Conservation (phyloP, 2,329 filamentous ascomycete genomes). For the Phialocephala subalpina region DNA sequence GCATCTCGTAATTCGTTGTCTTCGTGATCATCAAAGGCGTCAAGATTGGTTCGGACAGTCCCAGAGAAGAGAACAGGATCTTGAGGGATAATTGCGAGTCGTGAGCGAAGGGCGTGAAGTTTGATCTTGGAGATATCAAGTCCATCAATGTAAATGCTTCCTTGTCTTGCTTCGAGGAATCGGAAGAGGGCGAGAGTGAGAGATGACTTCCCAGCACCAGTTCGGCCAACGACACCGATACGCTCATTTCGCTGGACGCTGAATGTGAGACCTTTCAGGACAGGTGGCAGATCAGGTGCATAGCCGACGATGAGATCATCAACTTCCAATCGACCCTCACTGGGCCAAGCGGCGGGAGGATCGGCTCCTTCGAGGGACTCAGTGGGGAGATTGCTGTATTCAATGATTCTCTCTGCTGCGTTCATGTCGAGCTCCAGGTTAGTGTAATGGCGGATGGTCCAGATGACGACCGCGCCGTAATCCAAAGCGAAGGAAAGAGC, state of each 20-base stretch:
- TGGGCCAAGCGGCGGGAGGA: conserved; percentile 78
- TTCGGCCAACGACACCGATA: conserved; percentile 80
- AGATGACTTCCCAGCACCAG: conserved; percentile 80
- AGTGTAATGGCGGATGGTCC: conserved; percentile 72
- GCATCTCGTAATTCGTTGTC: conserved; percentile 75
- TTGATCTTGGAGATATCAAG: conserved; percentile 77
- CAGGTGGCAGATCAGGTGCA: conserved; percentile 73
- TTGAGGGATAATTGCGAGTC: conserved; percentile 83
- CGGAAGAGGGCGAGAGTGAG: conserved; percentile 80
- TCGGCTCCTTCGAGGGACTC: conserved; percentile 69
- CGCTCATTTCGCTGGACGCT: conserved; percentile 71
- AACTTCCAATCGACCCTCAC: conserved; percentile 77
- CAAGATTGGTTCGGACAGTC: conserved; percentile 78
- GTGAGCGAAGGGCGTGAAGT: conserved; percentile 74
- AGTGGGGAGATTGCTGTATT: conserved; percentile 74
- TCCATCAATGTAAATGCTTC: conserved; percentile 75
- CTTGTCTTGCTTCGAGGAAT: conserved; percentile 74
- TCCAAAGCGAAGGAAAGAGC: conserved; percentile 77
- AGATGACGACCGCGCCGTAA: conserved; percentile 70
- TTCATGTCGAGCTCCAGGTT: conserved; percentile 83
- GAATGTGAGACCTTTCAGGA: conserved; percentile 75
- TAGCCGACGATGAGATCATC: conserved; percentile 76
- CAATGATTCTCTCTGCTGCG: conserved; percentile 76
- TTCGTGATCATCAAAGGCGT: conserved; percentile 75
- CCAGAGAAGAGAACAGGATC: conserved; percentile 85